A percentile compares a stretch with the other conserved stretches of the same genome.
phyloP scores from a whole-genome alignment of 306 rosid species.

The Rosa chinensis region DNA sequence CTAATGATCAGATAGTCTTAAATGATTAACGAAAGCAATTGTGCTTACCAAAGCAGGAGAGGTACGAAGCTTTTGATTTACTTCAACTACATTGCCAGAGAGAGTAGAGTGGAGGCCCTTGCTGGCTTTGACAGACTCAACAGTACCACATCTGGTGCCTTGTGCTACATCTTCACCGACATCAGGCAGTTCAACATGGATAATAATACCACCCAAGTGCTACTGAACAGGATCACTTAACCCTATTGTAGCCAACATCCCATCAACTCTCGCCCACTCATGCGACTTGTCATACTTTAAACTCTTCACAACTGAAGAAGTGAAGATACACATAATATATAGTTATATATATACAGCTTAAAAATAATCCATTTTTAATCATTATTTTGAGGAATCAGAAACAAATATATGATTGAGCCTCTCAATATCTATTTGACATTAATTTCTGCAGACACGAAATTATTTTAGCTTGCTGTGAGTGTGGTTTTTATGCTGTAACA shows the following conservation, averaged over 20 bases:
- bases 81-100: slow-evolving; percentile 14
- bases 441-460: too few relatives aligned
- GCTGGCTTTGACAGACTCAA: slow-evolving; percentile 13
- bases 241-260: slow-evolving; percentile 17
- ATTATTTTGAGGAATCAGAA: too few relatives aligned
- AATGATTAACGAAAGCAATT: neutral
- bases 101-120: slow-evolving; percentile 7
- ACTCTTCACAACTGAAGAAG: neutral
- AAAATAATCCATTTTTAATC: too few relatives aligned
- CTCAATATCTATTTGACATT: neutral
- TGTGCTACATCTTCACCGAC: slow-evolving; percentile 9
- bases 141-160: neutral
- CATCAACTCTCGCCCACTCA: slow-evolving; percentile 21
- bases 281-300: slow-evolving; percentile 3
- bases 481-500: neutral
- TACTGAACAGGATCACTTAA: slow-evolving; percentile 11
- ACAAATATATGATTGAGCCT: neutral
- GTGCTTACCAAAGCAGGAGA: slow-evolving; percentile 18
- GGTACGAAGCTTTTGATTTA: slow-evolving; percentile 8
- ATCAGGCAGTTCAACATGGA: slow-evolving; percentile 9
- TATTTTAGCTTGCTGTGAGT: neutral
- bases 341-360: too few relatives aligned
- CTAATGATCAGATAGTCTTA: neutral
- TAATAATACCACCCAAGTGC: slow-evolving; percentile 10
- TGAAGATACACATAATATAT: neutral